Conservation (phyloP, 306 rosid species). For the Senna siamea region DNA sequence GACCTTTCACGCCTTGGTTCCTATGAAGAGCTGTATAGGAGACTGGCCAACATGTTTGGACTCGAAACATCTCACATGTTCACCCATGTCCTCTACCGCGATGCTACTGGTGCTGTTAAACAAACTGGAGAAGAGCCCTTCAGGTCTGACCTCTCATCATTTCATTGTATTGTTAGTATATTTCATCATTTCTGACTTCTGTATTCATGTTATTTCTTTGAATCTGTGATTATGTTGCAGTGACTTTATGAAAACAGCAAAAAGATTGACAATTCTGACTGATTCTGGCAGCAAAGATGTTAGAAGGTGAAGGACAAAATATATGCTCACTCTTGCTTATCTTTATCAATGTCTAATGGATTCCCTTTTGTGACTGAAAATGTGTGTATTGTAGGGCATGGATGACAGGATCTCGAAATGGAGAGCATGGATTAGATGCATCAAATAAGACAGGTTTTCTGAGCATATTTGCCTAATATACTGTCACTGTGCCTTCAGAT, state of each 20-base stretch:
- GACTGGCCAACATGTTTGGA: constrained; percentile 79
- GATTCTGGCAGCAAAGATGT: constrained; percentile 57
- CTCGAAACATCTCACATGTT: constrained; percentile 65
- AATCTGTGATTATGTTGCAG: constrained; percentile 52
- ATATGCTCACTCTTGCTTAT: too few relatives aligned
- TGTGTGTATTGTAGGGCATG: constrained; percentile 51
- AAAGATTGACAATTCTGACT: constrained; percentile 71
- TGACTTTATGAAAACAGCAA: constrained; percentile 78
- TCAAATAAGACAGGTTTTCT: constrained; percentile 86
- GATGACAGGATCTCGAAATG: constrained; percentile 65
- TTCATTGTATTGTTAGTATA: not conserved
- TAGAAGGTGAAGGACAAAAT: constrained; percentile 52
- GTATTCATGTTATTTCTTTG: constrained; percentile 4
- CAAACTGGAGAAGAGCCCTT: constrained; percentile 89
- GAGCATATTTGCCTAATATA: constrained; percentile 78
- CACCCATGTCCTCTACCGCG: constrained; percentile 73
- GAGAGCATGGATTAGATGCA: constrained; percentile 76
- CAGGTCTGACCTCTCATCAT: constrained; percentile 53
- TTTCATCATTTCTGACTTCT: not conserved
- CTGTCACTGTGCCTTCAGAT: too few relatives aligned
- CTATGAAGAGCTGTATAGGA: constrained; percentile 75
- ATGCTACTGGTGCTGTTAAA: constrained; percentile 68
- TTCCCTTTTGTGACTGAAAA: not conserved
- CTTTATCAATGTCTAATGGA: too few relatives aligned
- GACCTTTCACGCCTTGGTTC: constrained; percentile 73